Evolutionary conservation across 768 basidiomycete species (phyloP).

Genomic region (Lentinus tigrinus): DNA sequence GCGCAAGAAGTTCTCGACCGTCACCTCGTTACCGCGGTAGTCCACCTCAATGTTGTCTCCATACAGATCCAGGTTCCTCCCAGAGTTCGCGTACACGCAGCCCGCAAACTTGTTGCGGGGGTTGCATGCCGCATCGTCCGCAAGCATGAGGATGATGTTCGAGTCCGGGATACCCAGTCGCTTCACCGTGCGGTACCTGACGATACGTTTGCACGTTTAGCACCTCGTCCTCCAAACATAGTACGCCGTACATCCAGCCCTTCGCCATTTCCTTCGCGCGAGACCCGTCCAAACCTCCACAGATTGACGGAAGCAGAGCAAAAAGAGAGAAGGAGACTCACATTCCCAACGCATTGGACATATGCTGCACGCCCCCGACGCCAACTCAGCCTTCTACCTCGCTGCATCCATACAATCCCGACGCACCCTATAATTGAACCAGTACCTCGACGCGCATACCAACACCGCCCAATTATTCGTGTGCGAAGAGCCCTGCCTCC

Average conservation of each 20-base stretch:
- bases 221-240: neutral
- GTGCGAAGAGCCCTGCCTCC: slow-evolving; percentile 40
- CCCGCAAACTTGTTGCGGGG: slow-evolving; percentile 89
- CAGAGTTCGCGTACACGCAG: slow-evolving; percentile 88
- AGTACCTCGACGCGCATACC: slow-evolving; percentile 91
- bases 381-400: neutral
- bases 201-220: neutral
- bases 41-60: slow-evolving; percentile 98
- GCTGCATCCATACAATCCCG: neutral
- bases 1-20: slow-evolving; percentile 92
- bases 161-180: slow-evolving; percentile 97
- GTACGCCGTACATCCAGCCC: too few species aligned
- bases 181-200: slow-evolving; percentile 96
- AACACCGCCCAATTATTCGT: slow-evolving; percentile 99
- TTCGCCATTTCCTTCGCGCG: neutral
- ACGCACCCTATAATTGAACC: slow-evolving; percentile 97
- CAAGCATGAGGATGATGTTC: slow-evolving; percentile 98
- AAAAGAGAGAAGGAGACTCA: slow-evolving; percentile 32
- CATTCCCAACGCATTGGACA: slow-evolving; percentile 98
- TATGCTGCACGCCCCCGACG: slow-evolving; percentile 61
- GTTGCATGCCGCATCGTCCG: slow-evolving; percentile 95
- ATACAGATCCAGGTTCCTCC: slow-evolving; percentile 82
- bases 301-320: neutral
- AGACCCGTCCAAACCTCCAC: neutral
- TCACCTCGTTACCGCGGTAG: slow-evolving; percentile 97